Percentiles rank a stretch among this genome's conserved stretches.
phyloP scores from a whole-genome alignment of 345 rosid species.

The Erodium maritimum region DNA sequence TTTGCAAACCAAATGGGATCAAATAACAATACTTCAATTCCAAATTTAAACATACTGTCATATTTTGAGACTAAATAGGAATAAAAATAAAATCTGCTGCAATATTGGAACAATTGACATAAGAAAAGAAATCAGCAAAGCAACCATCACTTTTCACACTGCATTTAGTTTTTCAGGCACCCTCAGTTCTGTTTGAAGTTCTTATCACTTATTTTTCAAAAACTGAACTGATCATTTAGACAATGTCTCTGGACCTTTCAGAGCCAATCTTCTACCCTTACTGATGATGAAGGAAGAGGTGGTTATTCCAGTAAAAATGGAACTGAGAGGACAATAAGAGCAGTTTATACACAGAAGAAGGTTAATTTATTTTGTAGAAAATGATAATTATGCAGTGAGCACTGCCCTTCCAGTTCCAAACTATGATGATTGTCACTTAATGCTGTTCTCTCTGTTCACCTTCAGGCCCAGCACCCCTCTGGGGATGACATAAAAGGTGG shows the following conservation, averaged over 20 bases:
- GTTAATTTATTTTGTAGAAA: constrained; percentile 20
- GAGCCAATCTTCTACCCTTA: constrained; percentile 77
- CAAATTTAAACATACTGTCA: too few species aligned
- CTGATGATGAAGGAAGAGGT: constrained; percentile 79
- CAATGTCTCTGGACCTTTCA: constrained; percentile 17
- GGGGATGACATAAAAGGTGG: constrained; percentile 33
- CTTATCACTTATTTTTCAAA: neutral
- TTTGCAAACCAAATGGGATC: too few species aligned
- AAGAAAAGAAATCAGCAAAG: neutral
- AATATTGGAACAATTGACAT: too few species aligned
- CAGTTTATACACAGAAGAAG: constrained; percentile 69
- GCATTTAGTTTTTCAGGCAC: neutral
- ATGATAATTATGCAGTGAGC: constrained; percentile 1
- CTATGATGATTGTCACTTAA: neutral
- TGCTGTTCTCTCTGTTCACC: constrained; percentile 1
- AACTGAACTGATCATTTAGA: neutral
- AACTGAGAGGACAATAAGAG: constrained; percentile 51
- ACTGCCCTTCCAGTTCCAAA: neutral
- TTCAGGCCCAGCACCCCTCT: constrained; percentile 39
- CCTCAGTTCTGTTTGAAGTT: neutral
- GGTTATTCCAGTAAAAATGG: constrained; percentile 29
- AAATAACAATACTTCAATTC: too few species aligned
- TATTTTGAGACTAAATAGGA: too few species aligned
- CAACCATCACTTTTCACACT: neutral
- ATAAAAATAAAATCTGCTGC: too few species aligned